A percentile compares a stretch with the other conserved stretches of the same genome.
These are phyloP conservation scores for Chaetomiaceae sp. DNA, from an alignment of 2,329 filamentous ascomycete species.

Conservation along the genomic window DNA sequence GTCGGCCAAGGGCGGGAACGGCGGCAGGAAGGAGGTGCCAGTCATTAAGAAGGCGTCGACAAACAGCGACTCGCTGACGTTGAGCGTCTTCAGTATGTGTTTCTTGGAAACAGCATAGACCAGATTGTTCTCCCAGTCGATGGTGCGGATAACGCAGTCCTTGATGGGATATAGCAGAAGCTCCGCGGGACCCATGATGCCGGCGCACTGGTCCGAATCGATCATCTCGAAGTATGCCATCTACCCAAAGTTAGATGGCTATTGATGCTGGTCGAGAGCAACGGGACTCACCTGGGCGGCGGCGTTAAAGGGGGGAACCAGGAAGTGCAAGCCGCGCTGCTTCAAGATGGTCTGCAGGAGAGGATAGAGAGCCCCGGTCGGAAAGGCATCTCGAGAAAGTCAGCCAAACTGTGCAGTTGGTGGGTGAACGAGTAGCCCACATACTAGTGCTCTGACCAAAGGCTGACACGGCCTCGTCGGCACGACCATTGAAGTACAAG, in stretches of 20 bases:
- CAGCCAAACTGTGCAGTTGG: conserved; percentile 8
- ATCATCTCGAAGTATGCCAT: conserved; percentile 72
- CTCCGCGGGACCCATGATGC: conserved; percentile 79
- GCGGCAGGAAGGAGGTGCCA: conserved; percentile 73
- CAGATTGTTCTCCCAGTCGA: conserved; percentile 65
- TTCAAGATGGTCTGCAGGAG: conserved; percentile 71
- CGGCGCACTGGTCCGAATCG: conserved; percentile 65
- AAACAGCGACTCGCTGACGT: conserved; percentile 66
- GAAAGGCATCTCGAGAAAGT: conserved; percentile 58
- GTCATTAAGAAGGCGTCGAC: conserved; percentile 79
- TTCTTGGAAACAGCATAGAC: conserved; percentile 63
- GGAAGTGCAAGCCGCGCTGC: conserved; percentile 65
- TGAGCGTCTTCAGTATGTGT: conserved; percentile 64
- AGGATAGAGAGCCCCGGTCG: conserved; percentile 67
- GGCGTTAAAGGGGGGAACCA: conserved; percentile 83
- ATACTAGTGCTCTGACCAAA: conserved; percentile 76
- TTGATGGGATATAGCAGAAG: conserved; percentile 80
- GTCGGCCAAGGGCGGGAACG: conserved; percentile 73
- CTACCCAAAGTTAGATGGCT: conserved; percentile 37
- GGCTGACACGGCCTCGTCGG: conserved; percentile 74
- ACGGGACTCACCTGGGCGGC: conserved; percentile 66
- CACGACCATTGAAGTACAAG: conserved; percentile 75
- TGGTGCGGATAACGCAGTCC: conserved; percentile 62
- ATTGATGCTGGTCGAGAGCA: conserved; percentile 2
- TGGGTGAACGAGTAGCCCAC: conserved; percentile 8